phyloP scores from a whole-genome alignment of 441 rosid genomes.

The Eutrema salsugineum region DNA sequence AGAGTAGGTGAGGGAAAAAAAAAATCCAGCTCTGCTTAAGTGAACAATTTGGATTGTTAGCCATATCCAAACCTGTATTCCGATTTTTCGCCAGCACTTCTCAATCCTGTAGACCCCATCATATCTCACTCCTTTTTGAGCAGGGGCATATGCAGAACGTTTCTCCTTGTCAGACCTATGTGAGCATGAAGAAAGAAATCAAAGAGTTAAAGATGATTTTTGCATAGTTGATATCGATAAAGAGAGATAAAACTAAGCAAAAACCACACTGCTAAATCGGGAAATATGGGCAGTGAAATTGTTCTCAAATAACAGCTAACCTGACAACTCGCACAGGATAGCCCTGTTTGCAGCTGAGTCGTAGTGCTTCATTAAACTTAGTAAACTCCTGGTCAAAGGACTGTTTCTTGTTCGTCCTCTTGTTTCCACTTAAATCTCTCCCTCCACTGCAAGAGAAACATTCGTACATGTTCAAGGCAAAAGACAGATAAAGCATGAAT shows the following conservation, averaged over 20 bases:
- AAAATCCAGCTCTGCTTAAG: background rate
- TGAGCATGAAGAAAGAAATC: too few relatives aligned
- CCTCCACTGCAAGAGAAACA: constrained; percentile 57
- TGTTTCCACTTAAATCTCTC: constrained; percentile 77
- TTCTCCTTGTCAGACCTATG: constrained; percentile 80
- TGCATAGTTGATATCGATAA: background rate
- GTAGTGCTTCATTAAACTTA: constrained; percentile 56
- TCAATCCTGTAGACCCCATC: constrained; percentile 86
- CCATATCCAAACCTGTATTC: constrained; percentile 41
- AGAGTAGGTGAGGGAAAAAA: background rate
- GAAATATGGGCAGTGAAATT: too few relatives aligned
- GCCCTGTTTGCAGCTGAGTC: constrained; percentile 71
- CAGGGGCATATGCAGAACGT: constrained; percentile 66
- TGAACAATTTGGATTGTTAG: background rate
- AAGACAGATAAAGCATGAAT: background rate
- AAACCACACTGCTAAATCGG: too few relatives aligned
- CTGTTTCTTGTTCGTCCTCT: constrained; percentile 66
- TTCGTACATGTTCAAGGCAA: background rate
- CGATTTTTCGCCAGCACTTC: constrained; percentile 24
- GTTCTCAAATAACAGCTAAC: constrained; percentile 26
- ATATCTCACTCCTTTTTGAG: constrained; percentile 54
- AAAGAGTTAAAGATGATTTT: background rate
- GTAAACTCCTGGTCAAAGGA: constrained; percentile 70
- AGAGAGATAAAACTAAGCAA: background rate
- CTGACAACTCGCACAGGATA: constrained; percentile 89